Base-by-base conservation (phyloP, 345 rosid species). In the Lepidium aucheri region DNA sequence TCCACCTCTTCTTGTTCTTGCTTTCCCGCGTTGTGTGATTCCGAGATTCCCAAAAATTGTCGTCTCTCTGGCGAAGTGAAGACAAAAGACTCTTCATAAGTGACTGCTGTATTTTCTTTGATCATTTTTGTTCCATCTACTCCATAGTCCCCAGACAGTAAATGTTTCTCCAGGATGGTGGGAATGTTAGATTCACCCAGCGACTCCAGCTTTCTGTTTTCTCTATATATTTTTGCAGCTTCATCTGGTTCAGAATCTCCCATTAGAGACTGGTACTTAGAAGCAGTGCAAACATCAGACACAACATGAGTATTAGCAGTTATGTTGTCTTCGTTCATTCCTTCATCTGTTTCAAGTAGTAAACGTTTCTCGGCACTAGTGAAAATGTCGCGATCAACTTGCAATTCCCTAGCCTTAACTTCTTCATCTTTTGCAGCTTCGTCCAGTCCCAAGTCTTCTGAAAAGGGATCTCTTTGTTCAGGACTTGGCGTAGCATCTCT, bases 401-500 rank as follows among this genome's bases (percentile, higher is more conserved):
- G 53, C 43, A 53, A 18, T 33, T 42, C 35, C 53, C 43, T 28
- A 54, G 2, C 53, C 14, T 32, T 53, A 1, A 22, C 36, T 22
- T 33, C 71, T 33, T 33, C 53, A 42, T 40, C 18, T 65, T 18
- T 42, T 65, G 34, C 24, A 42, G 53, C 52, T 13, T 65, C 70
- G 35, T 42, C 60, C 52, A 13, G 7, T 17, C 42, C 53, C 2
- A 15, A 18, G 43, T 42, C 52, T 42, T 53, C 61, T 8, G 24
- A 14, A 22, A 22, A 63, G 1, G 60, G 40, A 0, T 34, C n/a
- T 32, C 24, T 53, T 33, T 33, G 38, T 43, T 35, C 55, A 41
- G 55, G 55, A 70, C 60, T 60, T 13, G 44, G 57, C 9, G 63
- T 70, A 53, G 35, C 9, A 36, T 53, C 63, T 44, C 55, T 36